These are phyloP conservation scores for Acer negundo DNA, from an alignment of 345 rosid species.

Conservation along the genomic window DNA sequence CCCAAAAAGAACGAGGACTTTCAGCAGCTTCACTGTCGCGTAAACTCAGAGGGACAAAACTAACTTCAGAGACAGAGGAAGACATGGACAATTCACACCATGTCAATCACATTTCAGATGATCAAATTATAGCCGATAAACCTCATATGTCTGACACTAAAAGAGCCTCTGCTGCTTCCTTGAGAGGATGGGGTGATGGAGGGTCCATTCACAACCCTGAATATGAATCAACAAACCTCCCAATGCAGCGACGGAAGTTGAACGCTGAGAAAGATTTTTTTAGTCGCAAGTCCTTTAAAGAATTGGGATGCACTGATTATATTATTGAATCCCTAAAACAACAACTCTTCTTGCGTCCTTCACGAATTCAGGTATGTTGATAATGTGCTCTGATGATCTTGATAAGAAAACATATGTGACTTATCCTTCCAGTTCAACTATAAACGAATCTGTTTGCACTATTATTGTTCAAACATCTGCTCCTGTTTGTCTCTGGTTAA, in stretches of 20 bases:
- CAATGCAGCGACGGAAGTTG: slow-evolving; percentile 28
- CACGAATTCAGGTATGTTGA: slow-evolving; percentile 73
- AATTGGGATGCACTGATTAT: slow-evolving; percentile 69
- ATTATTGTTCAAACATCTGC: background rate
- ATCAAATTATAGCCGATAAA: background rate
- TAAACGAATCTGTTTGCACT: background rate
- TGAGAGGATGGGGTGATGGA: slow-evolving; percentile 57
- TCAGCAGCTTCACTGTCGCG: slow-evolving; percentile 11
- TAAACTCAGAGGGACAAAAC: slow-evolving; percentile 12
- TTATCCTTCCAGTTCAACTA: background rate
- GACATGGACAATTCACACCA: slow-evolving; percentile 1
- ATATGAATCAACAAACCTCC: slow-evolving; percentile 29
- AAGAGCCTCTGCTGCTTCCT: slow-evolving; percentile 42
- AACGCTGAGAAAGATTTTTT: slow-evolving; percentile 56
- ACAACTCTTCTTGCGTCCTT: slow-evolving; percentile 65
- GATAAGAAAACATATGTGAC: background rate
- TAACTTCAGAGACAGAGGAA: slow-evolving; percentile 15
- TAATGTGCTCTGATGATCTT: background rate
- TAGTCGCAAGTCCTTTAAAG: slow-evolving; percentile 67
- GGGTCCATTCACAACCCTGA: slow-evolving; percentile 23
- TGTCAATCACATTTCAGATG: background rate
- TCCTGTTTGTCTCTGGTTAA: background rate
- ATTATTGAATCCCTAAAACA: slow-evolving; percentile 66
- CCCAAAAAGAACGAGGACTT: slow-evolving; percentile 16
- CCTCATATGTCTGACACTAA: slow-evolving; percentile 24